Evolutionary conservation across 1,284 basidiomycete species (phyloP), one percentile per base, ranked within the genome.

Genomic region (Ustilago tritici): DNA sequence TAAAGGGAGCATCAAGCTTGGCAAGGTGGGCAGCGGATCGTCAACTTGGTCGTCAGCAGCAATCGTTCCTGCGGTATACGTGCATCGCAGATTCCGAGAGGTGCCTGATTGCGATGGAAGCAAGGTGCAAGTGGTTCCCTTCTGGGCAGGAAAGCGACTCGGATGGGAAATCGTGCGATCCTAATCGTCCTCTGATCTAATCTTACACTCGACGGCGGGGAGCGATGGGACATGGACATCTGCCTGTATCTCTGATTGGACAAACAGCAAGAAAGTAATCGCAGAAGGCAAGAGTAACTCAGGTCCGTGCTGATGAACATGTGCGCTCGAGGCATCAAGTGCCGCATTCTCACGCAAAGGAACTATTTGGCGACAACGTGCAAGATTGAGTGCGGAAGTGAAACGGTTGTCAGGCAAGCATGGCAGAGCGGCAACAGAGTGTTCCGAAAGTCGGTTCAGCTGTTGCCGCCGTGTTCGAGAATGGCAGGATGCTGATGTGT

Each of bases 141-240:
- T 99, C 88, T 95, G 93, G 93, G 92, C 93, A 3, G 96, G 95
- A 28, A 93, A 92, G 86, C 88, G 90, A 74, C 88, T 99, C 36
- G 89, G 88, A 17, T 99, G 95, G 96, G 90, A 92, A 87, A 92
- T 98, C 79, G 89, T 73, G 40, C 62, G 56, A 47, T 55, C 64
- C 3, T 72, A 31, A 64, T 12, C 11, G 4, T 23, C 23, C 6
- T 56, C 9, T 32, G 38, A 14, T n/a, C 10, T n/a, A 3, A 32
- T 38, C n/a, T 12, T 32, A 14, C n/a, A 28, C 23, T 28, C 5
- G 43, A 19, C 41, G 61, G 54, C 54, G 67, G 54, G 35, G 36
- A 38, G 54, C 38, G 35, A 17, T 54, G 53, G 58, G 47, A 15
- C 8, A 15, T 19, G 56, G 38, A 28, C 19, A 11, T 36, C 56